Conservation (phyloP, 2,329 filamentous ascomycete species). For the Diaporthe amygdali region DNA sequence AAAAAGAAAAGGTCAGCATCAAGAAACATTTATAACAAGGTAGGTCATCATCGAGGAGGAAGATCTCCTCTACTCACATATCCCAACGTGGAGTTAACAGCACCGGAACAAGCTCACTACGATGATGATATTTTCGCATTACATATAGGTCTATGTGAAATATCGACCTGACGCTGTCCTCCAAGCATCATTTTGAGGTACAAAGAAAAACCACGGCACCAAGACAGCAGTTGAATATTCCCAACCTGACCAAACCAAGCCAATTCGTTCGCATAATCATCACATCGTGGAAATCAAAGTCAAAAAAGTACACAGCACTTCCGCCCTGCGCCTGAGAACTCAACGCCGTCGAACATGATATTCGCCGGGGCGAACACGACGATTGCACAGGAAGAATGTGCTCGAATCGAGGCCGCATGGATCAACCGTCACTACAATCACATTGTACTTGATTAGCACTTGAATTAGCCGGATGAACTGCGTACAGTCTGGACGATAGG, state of each 20-base stretch:
- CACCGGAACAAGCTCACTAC: background rate
- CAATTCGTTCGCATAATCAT: conserved; percentile 15
- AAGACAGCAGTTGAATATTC: background rate
- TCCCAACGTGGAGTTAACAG: no score
- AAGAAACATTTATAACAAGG: background rate
- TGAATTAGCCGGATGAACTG: conserved; percentile 22
- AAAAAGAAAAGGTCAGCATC: background rate
- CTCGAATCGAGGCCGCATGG: background rate
- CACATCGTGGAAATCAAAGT: conserved; percentile 11
- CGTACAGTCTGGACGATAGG: background rate
- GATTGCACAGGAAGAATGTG: background rate
- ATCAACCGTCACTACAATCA: conserved; percentile 25
- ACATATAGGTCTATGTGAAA: conserved; percentile 6
- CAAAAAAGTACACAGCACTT: background rate
- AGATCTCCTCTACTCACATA: background rate
- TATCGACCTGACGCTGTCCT: conserved; percentile 8
- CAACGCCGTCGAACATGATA: background rate
- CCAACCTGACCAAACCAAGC: background rate
- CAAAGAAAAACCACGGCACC: background rate
- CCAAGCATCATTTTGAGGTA: conserved; percentile 6
- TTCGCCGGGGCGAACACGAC: background rate
- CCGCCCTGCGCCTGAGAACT: background rate
- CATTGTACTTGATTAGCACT: conserved; percentile 26
- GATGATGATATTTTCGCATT: background rate
- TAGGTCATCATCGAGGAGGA: background rate